Evolutionary conservation across 768 basidiomycete species (phyloP).

Genomic region (Lactifluus subvellereus): DNA sequence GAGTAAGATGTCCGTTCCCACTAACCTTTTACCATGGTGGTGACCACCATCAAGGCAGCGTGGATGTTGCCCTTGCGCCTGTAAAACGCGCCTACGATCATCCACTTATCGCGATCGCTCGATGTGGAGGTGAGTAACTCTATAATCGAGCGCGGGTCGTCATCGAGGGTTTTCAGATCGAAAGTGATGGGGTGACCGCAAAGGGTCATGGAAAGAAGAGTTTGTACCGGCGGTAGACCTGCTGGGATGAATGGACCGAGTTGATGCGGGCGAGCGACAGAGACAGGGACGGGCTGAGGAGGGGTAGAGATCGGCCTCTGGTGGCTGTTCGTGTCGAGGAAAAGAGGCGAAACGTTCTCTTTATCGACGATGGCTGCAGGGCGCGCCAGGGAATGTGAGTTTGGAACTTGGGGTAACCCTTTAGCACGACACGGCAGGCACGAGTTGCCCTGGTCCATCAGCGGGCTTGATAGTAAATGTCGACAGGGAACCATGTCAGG

Average conservation of each 20-base stretch:
- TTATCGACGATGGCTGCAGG: not conserved
- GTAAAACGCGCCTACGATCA: conserved; percentile 49
- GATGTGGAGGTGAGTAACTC: conserved; percentile 40
- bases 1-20: not conserved
- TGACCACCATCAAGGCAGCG: conserved; percentile 41
- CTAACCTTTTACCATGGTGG: conserved; percentile 45
- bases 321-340: not conserved
- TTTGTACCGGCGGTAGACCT: conserved; percentile 17
- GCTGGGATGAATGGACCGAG: not conserved
- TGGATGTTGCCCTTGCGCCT: conserved; percentile 42
- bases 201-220: conserved; percentile 16
- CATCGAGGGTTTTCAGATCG: conserved; percentile 40
- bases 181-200: conserved; percentile 26
- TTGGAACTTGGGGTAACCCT: not conserved
- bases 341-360: not conserved
- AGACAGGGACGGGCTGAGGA: not conserved
- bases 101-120: conserved; percentile 49
- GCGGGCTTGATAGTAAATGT: not conserved
- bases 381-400: not conserved
- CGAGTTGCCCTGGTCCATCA: not conserved
- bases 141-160: conserved; percentile 43
- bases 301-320: not conserved
- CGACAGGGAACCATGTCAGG: not conserved
- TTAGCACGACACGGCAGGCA: not conserved
- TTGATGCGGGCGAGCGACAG: not conserved